Evolutionary conservation across 2,329 filamentous ascomycete species (phyloP).

Genomic region (Fusarium albidum): DNA sequence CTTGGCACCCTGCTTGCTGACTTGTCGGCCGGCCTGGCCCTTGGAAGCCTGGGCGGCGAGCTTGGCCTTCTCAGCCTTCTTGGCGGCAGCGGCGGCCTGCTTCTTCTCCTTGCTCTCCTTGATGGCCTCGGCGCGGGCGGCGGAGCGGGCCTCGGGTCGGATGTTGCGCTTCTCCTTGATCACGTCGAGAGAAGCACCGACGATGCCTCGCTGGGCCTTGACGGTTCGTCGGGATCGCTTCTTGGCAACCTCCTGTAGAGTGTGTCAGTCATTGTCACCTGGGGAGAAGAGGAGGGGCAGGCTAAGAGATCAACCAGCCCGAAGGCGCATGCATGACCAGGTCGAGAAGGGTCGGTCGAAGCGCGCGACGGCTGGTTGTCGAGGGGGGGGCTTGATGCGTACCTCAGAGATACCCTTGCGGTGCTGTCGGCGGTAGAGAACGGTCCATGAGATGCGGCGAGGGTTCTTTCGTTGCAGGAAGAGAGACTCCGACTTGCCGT

Average conservation of each 20-base stretch:
- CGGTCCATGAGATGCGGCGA: constrained; percentile 98
- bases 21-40: constrained; percentile 81
- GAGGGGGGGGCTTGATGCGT: constrained; percentile 56
- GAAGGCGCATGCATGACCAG: neutral
- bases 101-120: constrained; percentile 99
- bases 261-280: constrained; percentile 49
- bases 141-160: constrained; percentile 94
- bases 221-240: constrained; percentile 98
- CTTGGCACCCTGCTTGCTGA: constrained; percentile 98
- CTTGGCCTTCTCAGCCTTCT: constrained; percentile 99
- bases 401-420: constrained; percentile 99
- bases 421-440: constrained; percentile 98
- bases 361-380: neutral
- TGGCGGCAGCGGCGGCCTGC: constrained; percentile 82
- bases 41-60: constrained; percentile 75
- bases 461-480: constrained; percentile 99
- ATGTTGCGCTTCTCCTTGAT: constrained; percentile 98
- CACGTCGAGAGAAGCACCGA: constrained; percentile 98
- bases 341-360: neutral
- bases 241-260: constrained; percentile 94
- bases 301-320: neutral
- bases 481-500: constrained; percentile 99
- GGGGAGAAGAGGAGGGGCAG: neutral
- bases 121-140: constrained; percentile 89
- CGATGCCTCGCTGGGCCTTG: constrained; percentile 98